Percentiles rank a stretch among this genome's conserved stretches.
Conservation (phyloP, 805 yeast species). For the Lachancea dasiensis region DNA sequence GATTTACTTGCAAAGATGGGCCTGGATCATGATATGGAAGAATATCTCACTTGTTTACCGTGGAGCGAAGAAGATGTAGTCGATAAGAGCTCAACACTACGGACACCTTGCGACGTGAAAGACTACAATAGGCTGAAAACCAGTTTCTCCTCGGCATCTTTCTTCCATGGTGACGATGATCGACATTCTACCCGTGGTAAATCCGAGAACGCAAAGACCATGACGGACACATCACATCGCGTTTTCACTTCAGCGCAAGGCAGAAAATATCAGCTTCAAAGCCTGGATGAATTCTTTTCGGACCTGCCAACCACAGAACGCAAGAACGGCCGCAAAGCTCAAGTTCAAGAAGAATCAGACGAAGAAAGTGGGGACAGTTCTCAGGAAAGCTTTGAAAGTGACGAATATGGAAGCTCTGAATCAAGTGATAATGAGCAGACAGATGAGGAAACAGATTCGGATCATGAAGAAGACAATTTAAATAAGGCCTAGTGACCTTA, state of each 20-base stretch:
- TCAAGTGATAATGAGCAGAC: not conserved
- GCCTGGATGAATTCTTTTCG: conserved; percentile 81
- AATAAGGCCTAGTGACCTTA: not conserved
- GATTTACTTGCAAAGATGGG: conserved; percentile 17
- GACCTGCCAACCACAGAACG: conserved; percentile 32
- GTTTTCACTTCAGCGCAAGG: conserved; percentile 22
- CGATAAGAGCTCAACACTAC: conserved; percentile 29
- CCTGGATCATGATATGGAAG: conserved; percentile 21
- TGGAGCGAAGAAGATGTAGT: conserved; percentile 36
- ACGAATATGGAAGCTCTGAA: not conserved
- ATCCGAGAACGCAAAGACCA: conserved; percentile 13
- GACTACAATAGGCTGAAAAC: conserved; percentile 36
- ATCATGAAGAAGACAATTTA: conserved; percentile 1
- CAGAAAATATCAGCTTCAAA: conserved; percentile 56
- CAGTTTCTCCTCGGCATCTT: conserved; percentile 30
- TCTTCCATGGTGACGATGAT: conserved; percentile 7
- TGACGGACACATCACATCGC: conserved; percentile 10
- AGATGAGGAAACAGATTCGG: conserved; percentile 1
- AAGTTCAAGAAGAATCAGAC: conserved; percentile 29
- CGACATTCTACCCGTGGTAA: conserved; percentile 3
- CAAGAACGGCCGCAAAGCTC: conserved; percentile 24
- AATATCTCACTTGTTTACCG: conserved; percentile 30
- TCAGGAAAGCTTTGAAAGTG: conserved; percentile 9
- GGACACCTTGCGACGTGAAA: conserved; percentile 36
- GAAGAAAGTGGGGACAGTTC: conserved; percentile 27